Base-by-base conservation (phyloP, 2,329 filamentous ascomycete species). In the Cercospora nicotianae region DNA sequence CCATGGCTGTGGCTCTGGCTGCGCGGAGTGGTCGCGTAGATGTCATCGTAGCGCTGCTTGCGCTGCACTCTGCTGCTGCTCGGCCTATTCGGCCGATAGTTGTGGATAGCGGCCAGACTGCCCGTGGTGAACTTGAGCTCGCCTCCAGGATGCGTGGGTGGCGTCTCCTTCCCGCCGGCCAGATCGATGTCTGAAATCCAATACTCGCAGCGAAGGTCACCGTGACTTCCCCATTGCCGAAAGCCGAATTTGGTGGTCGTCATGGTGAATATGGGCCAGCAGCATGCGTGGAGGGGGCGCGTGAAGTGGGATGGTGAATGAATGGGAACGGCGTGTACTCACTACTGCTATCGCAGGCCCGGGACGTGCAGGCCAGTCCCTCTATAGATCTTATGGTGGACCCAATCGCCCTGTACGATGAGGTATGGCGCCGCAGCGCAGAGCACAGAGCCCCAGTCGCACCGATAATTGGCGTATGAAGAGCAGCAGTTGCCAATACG, bases 121-220 rank as follows among this genome's bases (percentile, higher is more conserved):
- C 69, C 69, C 31, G 69, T 67, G 8, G 67, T 71, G 62, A 71
- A 69, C 23, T 67, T 36, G 23, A 70, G 42, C 58, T 53, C 20
- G 64, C 60, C 53, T 67, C 60, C 51, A 58, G 60, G n/a, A 36
- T 45, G 51, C 33, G 66, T 53, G 20, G 57, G 45, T 63, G 51
- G 58, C 65, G 62, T 63, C 51, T 30, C 42, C 18, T 55, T 63
- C 28, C 59, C 64, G 26, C 31, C 59, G 51, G 61, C 63, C 45
- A 61, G 18, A 59, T 67, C 67, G 45, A 65, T 62, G 64, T 66
- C 65, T n/a, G 36, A 62, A 28, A 71, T 67, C 69, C 69, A 71
- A 55, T 67, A 69, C 60, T 71, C 69, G 62, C 59, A 64, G 23
- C 59, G 58, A 31, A 71, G 51, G 23, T 61, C 39, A 26, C 69